phyloP scores from a whole-genome alignment of 495 filamentous ascomycete species.

The Neurospora intermedia region DNA sequence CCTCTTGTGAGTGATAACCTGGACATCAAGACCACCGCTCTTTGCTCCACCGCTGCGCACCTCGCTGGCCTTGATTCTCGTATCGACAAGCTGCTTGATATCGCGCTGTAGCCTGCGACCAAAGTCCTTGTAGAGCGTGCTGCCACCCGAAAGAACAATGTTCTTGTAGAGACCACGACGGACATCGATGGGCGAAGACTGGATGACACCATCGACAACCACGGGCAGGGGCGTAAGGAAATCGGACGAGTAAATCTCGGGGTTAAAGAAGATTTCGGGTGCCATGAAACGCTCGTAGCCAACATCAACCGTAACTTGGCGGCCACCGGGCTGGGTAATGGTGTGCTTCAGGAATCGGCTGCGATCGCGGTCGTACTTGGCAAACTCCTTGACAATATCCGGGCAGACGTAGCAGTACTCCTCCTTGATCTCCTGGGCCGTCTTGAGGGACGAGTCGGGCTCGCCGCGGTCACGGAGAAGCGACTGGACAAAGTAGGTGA shows the following conservation, averaged over 20 bases:
- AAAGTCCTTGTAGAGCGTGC: slow-evolving; percentile 96
- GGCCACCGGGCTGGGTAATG: slow-evolving; percentile 77
- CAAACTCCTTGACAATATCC: slow-evolving; percentile 96
- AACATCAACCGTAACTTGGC: slow-evolving; percentile 75
- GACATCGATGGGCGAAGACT: slow-evolving; percentile 94
- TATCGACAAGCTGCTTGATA: slow-evolving; percentile 87
- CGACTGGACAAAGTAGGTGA: slow-evolving; percentile 96
- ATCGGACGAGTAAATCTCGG: slow-evolving; percentile 97
- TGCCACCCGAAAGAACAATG: slow-evolving; percentile 94
- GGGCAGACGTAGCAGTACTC: slow-evolving; percentile 97
- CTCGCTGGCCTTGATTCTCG: slow-evolving; percentile 47
- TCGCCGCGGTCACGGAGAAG: slow-evolving; percentile 92
- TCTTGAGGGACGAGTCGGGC: slow-evolving; percentile 92
- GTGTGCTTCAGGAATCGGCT: slow-evolving; percentile 83
- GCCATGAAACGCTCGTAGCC: slow-evolving; percentile 98
- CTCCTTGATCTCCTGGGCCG: slow-evolving; percentile 95
- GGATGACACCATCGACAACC: slow-evolving; percentile 93
- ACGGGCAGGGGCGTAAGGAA: slow-evolving; percentile 90
- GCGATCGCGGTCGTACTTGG: slow-evolving; percentile 82
- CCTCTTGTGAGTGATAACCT: slow-evolving; percentile 91
- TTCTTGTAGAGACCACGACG: slow-evolving; percentile 98
- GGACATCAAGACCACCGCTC: slow-evolving; percentile 89
- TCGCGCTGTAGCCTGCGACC: slow-evolving; percentile 90
- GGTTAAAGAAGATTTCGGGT: slow-evolving; percentile 99
- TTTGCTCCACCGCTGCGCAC: slow-evolving; percentile 83